Evolutionary conservation across 306 rosid genomes (phyloP).

Genomic region (Sphenostylis stenocarpa): DNA sequence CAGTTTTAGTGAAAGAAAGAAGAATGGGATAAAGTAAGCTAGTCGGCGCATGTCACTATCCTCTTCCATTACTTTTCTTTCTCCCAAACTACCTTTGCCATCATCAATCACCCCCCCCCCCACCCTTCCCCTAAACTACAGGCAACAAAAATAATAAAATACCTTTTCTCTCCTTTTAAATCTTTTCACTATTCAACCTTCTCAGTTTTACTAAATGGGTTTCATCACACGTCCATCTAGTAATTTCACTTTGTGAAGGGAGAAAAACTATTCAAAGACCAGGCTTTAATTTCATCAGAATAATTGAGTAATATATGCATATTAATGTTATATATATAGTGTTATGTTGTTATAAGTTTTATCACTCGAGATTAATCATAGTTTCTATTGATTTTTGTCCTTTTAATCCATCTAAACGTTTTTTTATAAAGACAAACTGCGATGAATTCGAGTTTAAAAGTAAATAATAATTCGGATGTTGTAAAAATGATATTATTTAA

Average conservation of each 20-base stretch:
- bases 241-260: neutral
- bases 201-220: neutral
- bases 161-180: neutral
- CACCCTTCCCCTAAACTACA: constrained; percentile 3
- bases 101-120: too few species aligned
- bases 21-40: constrained; percentile 70
- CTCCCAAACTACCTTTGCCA: constrained; percentile 31
- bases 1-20: constrained; percentile 61
- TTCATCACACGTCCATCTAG: neutral
- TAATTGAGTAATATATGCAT: too few species aligned
- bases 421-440: too few species aligned
- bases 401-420: too few species aligned
- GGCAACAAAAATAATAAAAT: neutral
- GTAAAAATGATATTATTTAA: neutral
- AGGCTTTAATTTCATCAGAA: too few species aligned
- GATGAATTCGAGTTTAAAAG: too few species aligned
- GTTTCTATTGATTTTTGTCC: too few species aligned
- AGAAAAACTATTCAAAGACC: too few species aligned
- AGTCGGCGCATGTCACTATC: constrained; percentile 65
- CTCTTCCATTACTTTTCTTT: constrained; percentile 41
- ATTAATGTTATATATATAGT: too few species aligned
- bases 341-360: too few species aligned
- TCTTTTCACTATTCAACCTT: neutral
- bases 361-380: too few species aligned
- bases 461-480: too few species aligned